These are phyloP conservation scores for Leccinum griseonigrum DNA, from an alignment of 1,284 basidiomycete genomes.

Conservation along the genomic window DNA sequence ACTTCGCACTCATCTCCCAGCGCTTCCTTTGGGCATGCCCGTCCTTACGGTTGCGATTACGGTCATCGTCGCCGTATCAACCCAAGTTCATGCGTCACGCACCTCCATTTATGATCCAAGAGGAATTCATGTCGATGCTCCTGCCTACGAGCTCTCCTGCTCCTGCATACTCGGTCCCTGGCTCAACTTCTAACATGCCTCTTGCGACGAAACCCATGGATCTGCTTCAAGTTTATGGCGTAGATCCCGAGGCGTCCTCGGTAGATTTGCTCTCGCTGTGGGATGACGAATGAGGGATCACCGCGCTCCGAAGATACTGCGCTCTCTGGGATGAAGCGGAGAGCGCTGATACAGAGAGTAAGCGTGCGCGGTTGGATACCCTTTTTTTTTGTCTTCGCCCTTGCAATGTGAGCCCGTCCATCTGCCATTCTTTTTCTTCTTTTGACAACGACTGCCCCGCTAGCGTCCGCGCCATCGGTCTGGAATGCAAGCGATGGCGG, in stretches of 20 bases:
- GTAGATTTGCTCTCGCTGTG: constrained; percentile 45
- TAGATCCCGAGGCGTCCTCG: constrained; percentile 54
- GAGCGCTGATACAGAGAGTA: constrained; percentile 64
- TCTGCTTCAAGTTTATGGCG: constrained; percentile 48
- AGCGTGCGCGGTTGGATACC: constrained; percentile 65
- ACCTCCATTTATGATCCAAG: constrained; percentile 72
- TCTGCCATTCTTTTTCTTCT: too few species aligned
- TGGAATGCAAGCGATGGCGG: constrained; percentile 69
- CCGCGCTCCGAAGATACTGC: constrained; percentile 62
- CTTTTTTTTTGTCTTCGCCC: constrained; percentile 60
- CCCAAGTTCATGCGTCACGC: constrained; percentile 58
- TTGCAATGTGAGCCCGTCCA: constrained; percentile 57
- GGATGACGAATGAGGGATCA: constrained; percentile 64
- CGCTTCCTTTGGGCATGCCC: constrained; percentile 36
- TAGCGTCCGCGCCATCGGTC: constrained; percentile 65
- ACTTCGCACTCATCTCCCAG: constrained; percentile 36
- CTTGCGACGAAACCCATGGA: constrained; percentile 31
- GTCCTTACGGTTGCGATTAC: constrained; percentile 58
- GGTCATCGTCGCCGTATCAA: constrained; percentile 68
- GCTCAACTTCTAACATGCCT: constrained; percentile 14
- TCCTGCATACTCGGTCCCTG: neutral
- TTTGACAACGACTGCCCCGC: constrained; percentile 8
- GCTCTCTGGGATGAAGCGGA: constrained; percentile 68
- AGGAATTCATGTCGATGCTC: constrained; percentile 52
- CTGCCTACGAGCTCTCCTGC: constrained; percentile 30